These are phyloP conservation scores for Naganishia cerealis DNA, from an alignment of 1,284 basidiomycete species.

Conservation along the genomic window DNA sequence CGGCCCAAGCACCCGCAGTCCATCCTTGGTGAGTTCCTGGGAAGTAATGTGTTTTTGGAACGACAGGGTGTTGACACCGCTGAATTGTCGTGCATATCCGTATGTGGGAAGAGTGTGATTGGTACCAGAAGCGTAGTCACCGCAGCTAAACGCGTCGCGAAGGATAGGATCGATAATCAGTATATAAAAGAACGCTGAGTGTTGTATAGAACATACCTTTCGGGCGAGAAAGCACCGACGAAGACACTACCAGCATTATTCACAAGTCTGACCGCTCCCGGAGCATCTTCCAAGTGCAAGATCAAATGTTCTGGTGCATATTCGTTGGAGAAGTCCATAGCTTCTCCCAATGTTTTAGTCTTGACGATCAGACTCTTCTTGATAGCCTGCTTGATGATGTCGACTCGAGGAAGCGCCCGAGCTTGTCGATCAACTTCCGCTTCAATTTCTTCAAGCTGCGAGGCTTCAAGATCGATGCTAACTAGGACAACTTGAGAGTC, in stretches of 20 bases:
- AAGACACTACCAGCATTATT: constrained; percentile 95
- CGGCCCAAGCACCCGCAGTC: constrained; percentile 78
- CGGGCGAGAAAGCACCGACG: constrained; percentile 88
- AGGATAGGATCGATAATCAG: not conserved
- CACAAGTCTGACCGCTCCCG: constrained; percentile 65
- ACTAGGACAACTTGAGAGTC: constrained; percentile 98
- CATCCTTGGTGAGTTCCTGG: constrained; percentile 80
- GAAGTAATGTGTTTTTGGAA: constrained; percentile 99
- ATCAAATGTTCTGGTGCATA: constrained; percentile 98
- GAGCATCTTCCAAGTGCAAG: constrained; percentile 75
- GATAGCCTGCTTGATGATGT: constrained; percentile 87
- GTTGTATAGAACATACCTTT: constrained; percentile 65
- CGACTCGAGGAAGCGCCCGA: constrained; percentile 77
- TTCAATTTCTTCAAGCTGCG: constrained; percentile 73
- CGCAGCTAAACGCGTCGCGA: constrained; percentile 64
- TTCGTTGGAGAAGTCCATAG: constrained; percentile 86
- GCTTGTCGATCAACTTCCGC: constrained; percentile 85
- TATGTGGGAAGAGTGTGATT: constrained; percentile 96
- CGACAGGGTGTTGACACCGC: constrained; percentile 92
- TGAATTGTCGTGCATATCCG: constrained; percentile 95
- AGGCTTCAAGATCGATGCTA: constrained; percentile 67
- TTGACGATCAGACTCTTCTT: constrained; percentile 87
- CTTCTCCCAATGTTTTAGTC: constrained; percentile 67
- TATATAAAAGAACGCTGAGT: not conserved
- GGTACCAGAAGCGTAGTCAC: constrained; percentile 97